Evolutionary conservation across 176 grass and related monocot genomes (phyloP), one percentile per base, ranked within the genome.

Genomic region (Avena eriantha): DNA sequence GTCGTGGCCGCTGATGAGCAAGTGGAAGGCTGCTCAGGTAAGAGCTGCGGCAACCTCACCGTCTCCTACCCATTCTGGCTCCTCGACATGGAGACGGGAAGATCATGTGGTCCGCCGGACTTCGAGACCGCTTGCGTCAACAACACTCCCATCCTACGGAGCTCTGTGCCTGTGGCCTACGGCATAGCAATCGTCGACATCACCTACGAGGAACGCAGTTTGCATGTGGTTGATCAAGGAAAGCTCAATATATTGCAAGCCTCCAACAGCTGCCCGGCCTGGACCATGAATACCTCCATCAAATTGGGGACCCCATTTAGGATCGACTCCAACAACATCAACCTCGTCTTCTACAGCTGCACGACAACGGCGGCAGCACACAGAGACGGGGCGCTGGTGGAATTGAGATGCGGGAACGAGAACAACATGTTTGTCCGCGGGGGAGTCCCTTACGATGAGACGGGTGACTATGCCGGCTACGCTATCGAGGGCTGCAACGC

Each of bases 321-420:
- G 6, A 16, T 88, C 60, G 46, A 63, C 61, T 14, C 61, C 10
- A 18, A 3, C 73, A 88, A 83, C 23, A 7, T 35, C 36, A 76
- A 88, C 61, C 86, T 88, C 34, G 67, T 83, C 33, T 83, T 88
- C 59, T 88, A 88, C 79, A 11, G 33, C 15, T 88, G 86, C 78
- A 77, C 49, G 2, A 46, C 39, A 57, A 11, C n/a, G 24, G 45
- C 10, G 2, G 26, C 58, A 9, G 19, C 7, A 3, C 2, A 1
- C 8, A 2, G 3, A 3, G 78, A 75, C 6, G 8, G 21, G 2
- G 50, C 16, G 1, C 46, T 87, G n/a, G 79, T 88, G 69, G 22
- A 66, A 17, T 78, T 65, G 24, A 88, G 24, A 61, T 83, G 87
- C 54, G 29, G 14, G 5, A 57, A 11, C 59, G 3, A 12, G 59